Base-by-base conservation (phyloP, 208 protist species). In the Vickermania spadyakhi region DNA sequence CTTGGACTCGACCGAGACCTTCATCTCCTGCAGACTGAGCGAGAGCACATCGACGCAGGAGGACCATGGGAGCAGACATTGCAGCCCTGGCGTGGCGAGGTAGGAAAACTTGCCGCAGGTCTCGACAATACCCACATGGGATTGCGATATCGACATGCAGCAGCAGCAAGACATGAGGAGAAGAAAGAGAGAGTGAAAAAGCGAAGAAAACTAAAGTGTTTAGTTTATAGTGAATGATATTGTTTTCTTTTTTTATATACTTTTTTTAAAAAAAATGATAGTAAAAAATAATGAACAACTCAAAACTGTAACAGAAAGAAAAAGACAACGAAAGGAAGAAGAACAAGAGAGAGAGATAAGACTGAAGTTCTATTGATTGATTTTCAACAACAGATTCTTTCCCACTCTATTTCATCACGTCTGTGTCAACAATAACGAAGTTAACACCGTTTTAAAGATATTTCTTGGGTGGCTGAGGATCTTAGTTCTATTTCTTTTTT, bases 41-140 rank as follows among this genome's bases (percentile, higher is more conserved):
- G 81, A 72, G 31, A 93, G 29, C 18, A 23, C 36, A 1, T 3
- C 26, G 14, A 75, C 81, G n/a, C 72, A 36, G 5, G 3, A 22
- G 3, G 68, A 68, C 51, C 79, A 76, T 49, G 75, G 80, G 11
- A 72, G 49, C n/a, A 89, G 14, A 65, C 77, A 91, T 26, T 83
- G 62, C 21, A 70, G 77, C 30, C 86, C 86, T 0, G 86, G 83
- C 3, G 65, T 58, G 1, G 79, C 79, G 26, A 62, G 67, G 56
- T 56, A 42, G 29, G 65, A 65, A 58, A 80, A 87, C 28, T 68
- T 69, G 30, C 79, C 83, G 58, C 79, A 90, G 11, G 77, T 83
- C 52, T 90, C 79, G 4, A 81, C 61, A 45, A 89, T 71, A 52
- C 74, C 79, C 2, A 85, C 74, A 52, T 81, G 55, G 14, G 76